phyloP scores from a whole-genome alignment of 345 rosid genomes.

The Dimocarpus longan region DNA sequence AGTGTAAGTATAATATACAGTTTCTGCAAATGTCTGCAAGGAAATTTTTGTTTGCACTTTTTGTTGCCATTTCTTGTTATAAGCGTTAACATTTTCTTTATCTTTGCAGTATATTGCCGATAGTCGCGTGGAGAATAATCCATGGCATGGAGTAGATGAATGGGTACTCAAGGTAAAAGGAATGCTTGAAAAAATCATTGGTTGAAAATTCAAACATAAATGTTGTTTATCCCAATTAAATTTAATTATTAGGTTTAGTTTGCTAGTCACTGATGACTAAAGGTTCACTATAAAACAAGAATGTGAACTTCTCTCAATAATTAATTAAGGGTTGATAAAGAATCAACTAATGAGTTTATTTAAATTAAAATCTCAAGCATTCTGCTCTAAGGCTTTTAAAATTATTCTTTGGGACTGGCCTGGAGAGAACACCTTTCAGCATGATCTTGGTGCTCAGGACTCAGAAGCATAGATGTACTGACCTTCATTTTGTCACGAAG shows the following conservation, averaged over 20 bases:
- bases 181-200: not conserved
- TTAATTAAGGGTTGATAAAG: not conserved
- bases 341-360: not conserved
- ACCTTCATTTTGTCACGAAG: not conserved
- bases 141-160: constrained; percentile 83
- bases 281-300: not conserved
- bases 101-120: constrained; percentile 80
- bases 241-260: not conserved
- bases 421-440: not conserved
- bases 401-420: not conserved
- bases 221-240: not conserved
- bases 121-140: constrained; percentile 66
- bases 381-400: not conserved
- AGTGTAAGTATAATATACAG: constrained; percentile 54
- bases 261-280: not conserved
- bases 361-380: not conserved
- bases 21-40: constrained; percentile 12
- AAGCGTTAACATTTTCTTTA: constrained; percentile 17
- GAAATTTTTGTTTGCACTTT: not conserved
- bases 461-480: not conserved
- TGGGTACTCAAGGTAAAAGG: constrained; percentile 83
- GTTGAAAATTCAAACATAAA: not conserved
- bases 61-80: not conserved
- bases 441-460: not conserved
- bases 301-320: not conserved